Evolutionary conservation across 805 yeast genomes (phyloP).

Genomic region (Huiozyma sinensis): DNA sequence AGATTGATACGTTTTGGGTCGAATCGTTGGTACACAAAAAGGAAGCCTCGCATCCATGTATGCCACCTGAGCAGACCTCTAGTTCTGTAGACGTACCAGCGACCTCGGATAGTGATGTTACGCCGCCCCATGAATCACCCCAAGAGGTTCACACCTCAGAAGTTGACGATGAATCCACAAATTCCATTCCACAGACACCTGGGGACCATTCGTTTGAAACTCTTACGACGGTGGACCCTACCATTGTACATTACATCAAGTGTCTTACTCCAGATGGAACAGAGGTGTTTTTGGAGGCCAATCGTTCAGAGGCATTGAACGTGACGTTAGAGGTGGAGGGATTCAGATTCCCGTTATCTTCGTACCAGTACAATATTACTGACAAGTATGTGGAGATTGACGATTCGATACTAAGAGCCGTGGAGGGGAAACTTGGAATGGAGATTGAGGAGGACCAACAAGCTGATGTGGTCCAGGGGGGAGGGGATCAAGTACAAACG

Average conservation of each 20-base stretch:
- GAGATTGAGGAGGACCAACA: not conserved
- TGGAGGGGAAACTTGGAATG: constrained; percentile 9
- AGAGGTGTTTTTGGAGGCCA: constrained; percentile 14
- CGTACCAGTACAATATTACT: constrained; percentile 9
- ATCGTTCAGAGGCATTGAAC: constrained; percentile 10
- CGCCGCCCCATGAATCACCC: too few relatives aligned
- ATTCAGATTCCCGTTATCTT: constrained; percentile 6
- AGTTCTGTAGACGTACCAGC: too few relatives aligned
- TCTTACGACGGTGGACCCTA: constrained; percentile 3
- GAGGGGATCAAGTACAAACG: not conserved
- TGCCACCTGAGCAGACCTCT: too few relatives aligned
- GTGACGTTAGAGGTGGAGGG: not conserved
- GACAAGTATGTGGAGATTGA: constrained; percentile 11
- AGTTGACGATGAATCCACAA: too few relatives aligned
- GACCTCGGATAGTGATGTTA: too few relatives aligned
- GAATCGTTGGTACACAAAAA: not conserved
- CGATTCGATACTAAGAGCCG: constrained; percentile 6
- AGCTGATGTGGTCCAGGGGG: not conserved
- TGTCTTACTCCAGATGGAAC: constrained; percentile 17
- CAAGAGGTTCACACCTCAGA: too few relatives aligned
- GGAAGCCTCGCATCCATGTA: too few relatives aligned
- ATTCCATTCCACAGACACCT: too few relatives aligned
- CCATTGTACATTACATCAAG: constrained; percentile 13
- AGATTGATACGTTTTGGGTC: constrained; percentile 1
- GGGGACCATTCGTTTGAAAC: too few relatives aligned